A percentile compares a stretch with the other conserved stretches of the same genome.
phyloP scores from a whole-genome alignment of 371 early-diverging fungal genomes.

The Mortierella sp. region DNA sequence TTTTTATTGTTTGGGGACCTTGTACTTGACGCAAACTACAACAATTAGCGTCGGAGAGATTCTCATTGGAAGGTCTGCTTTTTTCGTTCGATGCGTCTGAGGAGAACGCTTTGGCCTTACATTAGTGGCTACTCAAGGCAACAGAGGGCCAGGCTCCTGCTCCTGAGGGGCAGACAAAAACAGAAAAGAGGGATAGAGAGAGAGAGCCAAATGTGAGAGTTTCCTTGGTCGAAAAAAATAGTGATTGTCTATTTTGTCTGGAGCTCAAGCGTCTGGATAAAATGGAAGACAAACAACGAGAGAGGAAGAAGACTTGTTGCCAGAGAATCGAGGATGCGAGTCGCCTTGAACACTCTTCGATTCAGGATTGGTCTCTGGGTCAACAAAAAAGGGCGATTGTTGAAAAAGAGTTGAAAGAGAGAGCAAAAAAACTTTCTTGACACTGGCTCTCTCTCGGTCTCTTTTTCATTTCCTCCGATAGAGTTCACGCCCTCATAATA shows the following conservation, averaged over 20 bases:
- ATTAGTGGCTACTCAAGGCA: background rate
- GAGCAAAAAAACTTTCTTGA: background rate
- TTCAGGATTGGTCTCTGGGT: background rate
- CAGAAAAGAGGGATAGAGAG: background rate
- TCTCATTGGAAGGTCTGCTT: background rate
- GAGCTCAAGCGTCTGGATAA: background rate
- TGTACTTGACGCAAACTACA: background rate
- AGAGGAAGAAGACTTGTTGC: background rate
- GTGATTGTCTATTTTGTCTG: background rate
- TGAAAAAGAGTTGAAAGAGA: slow-evolving; percentile 1
- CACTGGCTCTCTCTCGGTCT: background rate
- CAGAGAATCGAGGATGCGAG: background rate
- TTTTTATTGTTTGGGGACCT: background rate
- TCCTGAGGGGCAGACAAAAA: background rate
- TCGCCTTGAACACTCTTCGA: background rate
- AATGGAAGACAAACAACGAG: background rate
- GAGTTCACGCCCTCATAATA: background rate
- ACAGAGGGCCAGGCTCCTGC: slow-evolving; percentile 4
- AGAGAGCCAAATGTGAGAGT: slow-evolving; percentile 5
- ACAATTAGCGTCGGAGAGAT: background rate
- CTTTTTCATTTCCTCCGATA: slow-evolving; percentile 11
- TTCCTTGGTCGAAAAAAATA: background rate
- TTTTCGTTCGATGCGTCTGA: background rate
- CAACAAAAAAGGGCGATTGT: background rate
- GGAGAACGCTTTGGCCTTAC: background rate